Evolutionary conservation across 2,329 filamentous ascomycete genomes (phyloP), one percentile per base, ranked within the genome.

Genomic region (Exophiala viscosa): DNA sequence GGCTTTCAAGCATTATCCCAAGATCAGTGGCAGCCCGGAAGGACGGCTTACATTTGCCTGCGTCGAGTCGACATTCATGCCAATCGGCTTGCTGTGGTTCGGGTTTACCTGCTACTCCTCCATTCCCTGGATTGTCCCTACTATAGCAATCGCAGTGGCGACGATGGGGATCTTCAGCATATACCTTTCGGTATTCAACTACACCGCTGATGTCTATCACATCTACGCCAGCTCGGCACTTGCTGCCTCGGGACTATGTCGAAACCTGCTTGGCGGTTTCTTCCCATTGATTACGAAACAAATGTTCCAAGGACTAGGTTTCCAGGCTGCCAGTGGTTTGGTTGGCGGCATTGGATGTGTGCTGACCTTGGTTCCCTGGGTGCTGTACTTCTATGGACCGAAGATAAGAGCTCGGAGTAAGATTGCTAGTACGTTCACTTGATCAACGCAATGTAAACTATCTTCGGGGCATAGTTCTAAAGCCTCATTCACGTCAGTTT

Each of bases 151-250:
- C 33, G 81, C 77, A 0, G 80, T 90, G 50, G 84, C 88, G 0
- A 93, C 87, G 0, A 87, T 92, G 76, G 86, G 91, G 28, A 95
- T 96, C 58, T 92, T 89, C 69, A 86, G 83, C 32, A 83, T 96
- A 28, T 95, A 93, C 65, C 78, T 96, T 1, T 85, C 90, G 2
- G 87, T 89, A 0, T 96, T 96, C 73, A 96, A 96, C 67, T 96
- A 95, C 62, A 78, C 96, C 1, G 90, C 90, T 13, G 91, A 96
- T 65, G 85, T 85, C 1, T 96, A 96, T 68, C 86, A 90, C 65
- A 77, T 81, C 3, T 96, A 93, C 63, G 89, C 91, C 0, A 90
- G 85, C 40, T 93, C 88, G 0, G 90, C 91, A 0, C 74, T 96
- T 3, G 91, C 91, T 0, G 89, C 90, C 1, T 89, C 95, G 70